Base-by-base conservation (phyloP, 495 filamentous ascomycete species). In the Neurospora sublineolata region DNA sequence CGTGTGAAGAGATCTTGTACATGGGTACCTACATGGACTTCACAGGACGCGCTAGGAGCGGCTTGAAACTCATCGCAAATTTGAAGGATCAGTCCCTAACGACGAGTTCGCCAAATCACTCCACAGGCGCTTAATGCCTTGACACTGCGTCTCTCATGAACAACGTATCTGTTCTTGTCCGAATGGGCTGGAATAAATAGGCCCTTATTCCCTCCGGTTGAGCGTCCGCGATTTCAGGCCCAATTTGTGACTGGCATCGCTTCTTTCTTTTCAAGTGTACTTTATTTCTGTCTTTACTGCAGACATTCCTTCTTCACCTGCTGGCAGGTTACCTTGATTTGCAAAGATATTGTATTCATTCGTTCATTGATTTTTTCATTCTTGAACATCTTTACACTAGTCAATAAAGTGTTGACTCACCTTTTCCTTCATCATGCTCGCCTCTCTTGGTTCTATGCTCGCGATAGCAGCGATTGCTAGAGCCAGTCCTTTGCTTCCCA, bases 401-500 rank as follows among this genome's bases (percentile, higher is more conserved):
- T 27, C 36, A 18, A 68, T 27, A 39, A 30, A 14, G 27, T 33
- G 11, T 58, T 60, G 69, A 68, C 69, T 39, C 20, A 60, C 9
- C 37, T 30, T 67, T 39, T 6, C 67, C 37, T 39, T 27, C 52
- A 73, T 16, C 70, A 81, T 81, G 78, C 72, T 74, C 18, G 41
- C 71, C 38, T 30, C 52, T 23, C 68, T 80, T 71, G 71, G 72
- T 74, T 72, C 72, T 39, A 37, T 81, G 8, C 72, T 82, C n/a
- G 72, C 71, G 18, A 76, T 69, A 71, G 75, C 72, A 5, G 76
- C 76, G 16, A 52, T 79, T 44, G 77, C 76, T 12, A 68, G 71
- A 16, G 79, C 78, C 33, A 72, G 70, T 37, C 74, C 76, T 8
- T 58, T 78, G 46, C 42, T 74, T 4, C 77, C 72, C n/a, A 80